Evolutionary conservation across 1,284 basidiomycete genomes (phyloP), one percentile per base, ranked within the genome.

Genomic region (Puccinia hordei): DNA sequence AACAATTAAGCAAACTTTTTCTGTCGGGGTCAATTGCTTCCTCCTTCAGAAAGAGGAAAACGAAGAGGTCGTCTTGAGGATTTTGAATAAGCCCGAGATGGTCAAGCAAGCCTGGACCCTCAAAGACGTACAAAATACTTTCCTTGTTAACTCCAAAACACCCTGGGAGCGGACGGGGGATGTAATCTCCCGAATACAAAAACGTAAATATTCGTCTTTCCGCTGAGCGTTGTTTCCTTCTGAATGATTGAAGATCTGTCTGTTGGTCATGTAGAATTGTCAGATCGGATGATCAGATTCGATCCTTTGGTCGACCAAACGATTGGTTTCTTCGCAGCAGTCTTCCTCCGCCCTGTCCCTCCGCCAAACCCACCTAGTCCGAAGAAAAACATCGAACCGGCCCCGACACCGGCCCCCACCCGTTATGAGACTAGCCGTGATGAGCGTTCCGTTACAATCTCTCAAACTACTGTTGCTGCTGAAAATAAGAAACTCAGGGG

Each of bases 41-140:
- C 98, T 66, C 92, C 96, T 98, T 66, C 92, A 99, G 85, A 89
- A 91, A 9, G 89, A 89, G 71, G 97, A 99, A 85, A 96, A 99
- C 86, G 97, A 99, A 83, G 87, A 88, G 24, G 92, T 94, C 46
- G 91, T 93, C 1, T 87, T 90, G n/a, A 87, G 89, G 75, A 91
- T 91, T 0, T 88, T 98, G 49, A 87, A 87, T 72, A 91, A 91
- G 30, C 88, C 90, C 19, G 92, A 93, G 85, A 92, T 92, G 30
- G 83, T 84, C 51, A 83, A 83, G 24, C 88, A 88, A 59, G 86
- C 86, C 0, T 97, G 95, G 87, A 85, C 83, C 38, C 89, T 97
- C 19, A 93, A 93, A 4, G 87, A 89, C 30, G 87, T 87, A 72
- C 84, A 86, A 2, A 87, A 90, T 24, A 92, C 94, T 0, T 85